Percentiles rank a stretch among this genome's conserved stretches.
Conservation (phyloP, 768 basidiomycete species). For the Pisolithus orientalis region DNA sequence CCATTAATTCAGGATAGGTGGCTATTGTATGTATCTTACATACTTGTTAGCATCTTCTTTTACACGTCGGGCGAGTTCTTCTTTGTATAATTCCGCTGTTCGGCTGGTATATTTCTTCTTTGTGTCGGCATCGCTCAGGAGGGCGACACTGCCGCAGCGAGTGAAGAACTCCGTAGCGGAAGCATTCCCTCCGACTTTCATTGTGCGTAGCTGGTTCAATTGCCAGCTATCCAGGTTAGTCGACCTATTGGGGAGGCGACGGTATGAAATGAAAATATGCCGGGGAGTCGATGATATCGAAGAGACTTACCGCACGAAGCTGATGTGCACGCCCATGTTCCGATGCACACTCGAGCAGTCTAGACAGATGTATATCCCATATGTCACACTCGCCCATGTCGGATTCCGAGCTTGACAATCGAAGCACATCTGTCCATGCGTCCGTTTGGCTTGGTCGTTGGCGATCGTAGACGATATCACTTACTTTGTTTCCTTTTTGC, state of each 20-base stretch:
- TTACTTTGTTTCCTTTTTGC: slow-evolving; percentile 81
- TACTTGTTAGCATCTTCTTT: slow-evolving; percentile 70
- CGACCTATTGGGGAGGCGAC: slow-evolving; percentile 50
- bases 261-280: background rate
- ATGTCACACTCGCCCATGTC: slow-evolving; percentile 96
- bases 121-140: slow-evolving; percentile 67
- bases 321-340: slow-evolving; percentile 97
- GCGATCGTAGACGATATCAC: background rate
- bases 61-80: slow-evolving; percentile 77
- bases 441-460: background rate
- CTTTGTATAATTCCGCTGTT: slow-evolving; percentile 85
- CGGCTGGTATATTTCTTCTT: slow-evolving; percentile 88
- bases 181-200: slow-evolving; percentile 95
- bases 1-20: background rate
- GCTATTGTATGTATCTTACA: slow-evolving; percentile 15
- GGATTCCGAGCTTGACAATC: slow-evolving; percentile 95
- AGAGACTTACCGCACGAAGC: slow-evolving; percentile 78
- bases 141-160: slow-evolving; percentile 71
- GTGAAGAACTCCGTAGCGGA: slow-evolving; percentile 85
- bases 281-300: background rate
- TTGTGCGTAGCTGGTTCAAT: slow-evolving; percentile 80
- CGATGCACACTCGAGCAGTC: slow-evolving; percentile 95
- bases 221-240: slow-evolving; percentile 97
- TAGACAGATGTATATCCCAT: slow-evolving; percentile 94
- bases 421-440: slow-evolving; percentile 66